Percentiles rank a stretch among this genome's conserved stretches.
Conservation (phyloP, 208 protist genomes). For the Angomonas desouzai region DNA sequence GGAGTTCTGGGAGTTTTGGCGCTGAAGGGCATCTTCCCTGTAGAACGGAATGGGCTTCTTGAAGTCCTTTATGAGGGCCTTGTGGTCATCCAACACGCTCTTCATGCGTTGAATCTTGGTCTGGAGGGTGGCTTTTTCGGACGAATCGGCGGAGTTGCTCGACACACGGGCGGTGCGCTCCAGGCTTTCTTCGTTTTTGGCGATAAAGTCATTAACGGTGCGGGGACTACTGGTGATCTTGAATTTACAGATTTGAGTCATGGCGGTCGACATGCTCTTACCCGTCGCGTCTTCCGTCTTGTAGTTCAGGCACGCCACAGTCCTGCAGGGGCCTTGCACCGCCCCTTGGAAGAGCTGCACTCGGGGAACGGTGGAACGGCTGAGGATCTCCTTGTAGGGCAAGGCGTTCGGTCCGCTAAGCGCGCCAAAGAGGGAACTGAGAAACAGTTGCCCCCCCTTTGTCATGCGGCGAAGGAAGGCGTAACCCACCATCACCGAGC, state of each 20-base stretch:
- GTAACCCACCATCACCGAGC: slow-evolving; percentile 29
- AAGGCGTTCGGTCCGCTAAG: slow-evolving; percentile 22
- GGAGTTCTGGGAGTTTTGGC: neutral
- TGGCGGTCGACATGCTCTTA: slow-evolving; percentile 25
- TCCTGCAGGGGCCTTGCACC: slow-evolving; percentile 37
- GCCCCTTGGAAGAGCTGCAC: slow-evolving; percentile 23
- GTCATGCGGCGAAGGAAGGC: slow-evolving; percentile 24
- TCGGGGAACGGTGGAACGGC: slow-evolving; percentile 19
- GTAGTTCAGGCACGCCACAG: slow-evolving; percentile 30
- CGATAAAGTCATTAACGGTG: slow-evolving; percentile 32
- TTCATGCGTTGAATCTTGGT: slow-evolving; percentile 28
- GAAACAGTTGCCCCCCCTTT: slow-evolving; percentile 28
- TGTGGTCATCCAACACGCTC: slow-evolving; percentile 31
- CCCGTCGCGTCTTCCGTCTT: slow-evolving; percentile 21
- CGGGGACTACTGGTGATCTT: slow-evolving; percentile 32
- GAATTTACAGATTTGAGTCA: slow-evolving; percentile 28
- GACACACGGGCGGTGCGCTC: slow-evolving; percentile 8
- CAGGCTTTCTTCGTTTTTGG: slow-evolving; percentile 26
- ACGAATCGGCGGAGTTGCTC: neutral
- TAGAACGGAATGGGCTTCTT: slow-evolving; percentile 25
- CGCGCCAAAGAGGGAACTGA: slow-evolving; percentile 31
- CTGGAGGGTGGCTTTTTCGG: neutral
- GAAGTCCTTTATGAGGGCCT: slow-evolving; percentile 27
- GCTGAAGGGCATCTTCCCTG: slow-evolving; percentile 4
- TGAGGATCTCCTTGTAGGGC: slow-evolving; percentile 28